Evolutionary conservation across 257 asterid genomes (phyloP).

Genomic region (Penstemon eatonii): DNA sequence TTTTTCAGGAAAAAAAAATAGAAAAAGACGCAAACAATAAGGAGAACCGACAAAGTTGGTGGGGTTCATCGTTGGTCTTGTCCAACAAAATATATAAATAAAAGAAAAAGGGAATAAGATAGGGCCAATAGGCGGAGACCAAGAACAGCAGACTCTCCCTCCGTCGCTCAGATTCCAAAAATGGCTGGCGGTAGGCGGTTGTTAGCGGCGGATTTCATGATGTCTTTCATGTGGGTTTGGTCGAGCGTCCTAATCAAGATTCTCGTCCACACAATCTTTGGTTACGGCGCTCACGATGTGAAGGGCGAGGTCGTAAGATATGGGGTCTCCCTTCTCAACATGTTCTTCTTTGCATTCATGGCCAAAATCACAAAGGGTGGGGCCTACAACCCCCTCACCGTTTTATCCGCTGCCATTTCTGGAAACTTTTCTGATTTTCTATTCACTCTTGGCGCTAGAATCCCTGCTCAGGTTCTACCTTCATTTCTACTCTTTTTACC

Average conservation of each 20-base stretch:
- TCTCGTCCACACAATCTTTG: constrained; percentile 50
- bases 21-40: no score
- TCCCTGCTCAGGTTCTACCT: constrained; percentile 49
- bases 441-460: constrained; percentile 46
- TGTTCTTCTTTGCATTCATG: constrained; percentile 66
- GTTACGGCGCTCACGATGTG: constrained; percentile 43
- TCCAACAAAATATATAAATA: no score
- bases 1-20: no score
- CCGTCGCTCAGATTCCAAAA: neutral
- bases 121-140: no score
- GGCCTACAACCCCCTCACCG: constrained; percentile 78
- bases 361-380: constrained; percentile 56
- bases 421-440: constrained; percentile 59
- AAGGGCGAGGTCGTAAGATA: constrained; percentile 55
- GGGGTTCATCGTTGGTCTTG: no score
- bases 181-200: constrained; percentile 45
- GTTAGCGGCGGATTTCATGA: constrained; percentile 60
- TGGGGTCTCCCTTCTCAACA: constrained; percentile 43
- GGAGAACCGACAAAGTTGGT: no score
- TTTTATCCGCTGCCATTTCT: constrained; percentile 62
- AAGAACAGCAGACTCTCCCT: no score
- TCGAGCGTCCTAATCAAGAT: constrained; percentile 70
- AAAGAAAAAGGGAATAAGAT: no score
- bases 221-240: constrained; percentile 89
- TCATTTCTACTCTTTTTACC: neutral